Evolutionary conservation across 345 rosid species (phyloP).

Genomic region (Laguncularia racemosa): DNA sequence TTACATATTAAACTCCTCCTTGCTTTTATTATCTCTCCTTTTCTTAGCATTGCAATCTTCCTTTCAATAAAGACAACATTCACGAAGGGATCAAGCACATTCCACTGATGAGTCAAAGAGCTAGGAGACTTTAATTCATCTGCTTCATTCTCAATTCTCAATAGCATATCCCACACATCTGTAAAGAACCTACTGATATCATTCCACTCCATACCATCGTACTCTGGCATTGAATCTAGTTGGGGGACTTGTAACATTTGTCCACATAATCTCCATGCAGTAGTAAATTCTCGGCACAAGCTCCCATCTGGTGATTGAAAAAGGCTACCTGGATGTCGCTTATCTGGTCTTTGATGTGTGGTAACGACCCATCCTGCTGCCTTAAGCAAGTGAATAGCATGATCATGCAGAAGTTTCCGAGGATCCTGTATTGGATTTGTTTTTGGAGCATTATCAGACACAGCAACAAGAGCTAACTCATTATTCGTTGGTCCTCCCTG

Average conservation of each 20-base stretch:
- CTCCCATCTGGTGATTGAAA: slow-evolving; percentile 68
- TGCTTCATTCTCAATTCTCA: slow-evolving; percentile 46
- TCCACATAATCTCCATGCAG: slow-evolving; percentile 73
- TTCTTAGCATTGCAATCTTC: slow-evolving; percentile 71
- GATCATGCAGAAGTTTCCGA: slow-evolving; percentile 61
- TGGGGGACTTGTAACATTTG: slow-evolving; percentile 34
- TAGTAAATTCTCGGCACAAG: slow-evolving; percentile 60
- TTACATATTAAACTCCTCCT: slow-evolving; percentile 27
- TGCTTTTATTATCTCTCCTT: slow-evolving; percentile 60
- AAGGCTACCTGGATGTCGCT: slow-evolving; percentile 39
- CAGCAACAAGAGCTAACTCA: slow-evolving; percentile 18
- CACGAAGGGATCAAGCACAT: slow-evolving; percentile 81
- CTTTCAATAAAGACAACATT: slow-evolving; percentile 59
- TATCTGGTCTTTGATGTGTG: slow-evolving; percentile 46
- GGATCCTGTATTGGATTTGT: slow-evolving; percentile 53
- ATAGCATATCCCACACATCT: slow-evolving; percentile 47
- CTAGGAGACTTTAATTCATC: slow-evolving; percentile 27
- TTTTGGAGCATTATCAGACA: slow-evolving; percentile 23
- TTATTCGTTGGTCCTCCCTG: slow-evolving; percentile 23
- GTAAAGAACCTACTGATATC: slow-evolving; percentile 58
- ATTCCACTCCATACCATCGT: slow-evolving; percentile 52
- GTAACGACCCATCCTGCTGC: slow-evolving; percentile 63
- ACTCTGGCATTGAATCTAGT: slow-evolving; percentile 30
- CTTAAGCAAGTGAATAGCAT: slow-evolving; percentile 37
- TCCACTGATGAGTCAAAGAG: slow-evolving; percentile 61